Conservation (phyloP, 345 rosid genomes). For the Diplotaxis tenuifolia region DNA sequence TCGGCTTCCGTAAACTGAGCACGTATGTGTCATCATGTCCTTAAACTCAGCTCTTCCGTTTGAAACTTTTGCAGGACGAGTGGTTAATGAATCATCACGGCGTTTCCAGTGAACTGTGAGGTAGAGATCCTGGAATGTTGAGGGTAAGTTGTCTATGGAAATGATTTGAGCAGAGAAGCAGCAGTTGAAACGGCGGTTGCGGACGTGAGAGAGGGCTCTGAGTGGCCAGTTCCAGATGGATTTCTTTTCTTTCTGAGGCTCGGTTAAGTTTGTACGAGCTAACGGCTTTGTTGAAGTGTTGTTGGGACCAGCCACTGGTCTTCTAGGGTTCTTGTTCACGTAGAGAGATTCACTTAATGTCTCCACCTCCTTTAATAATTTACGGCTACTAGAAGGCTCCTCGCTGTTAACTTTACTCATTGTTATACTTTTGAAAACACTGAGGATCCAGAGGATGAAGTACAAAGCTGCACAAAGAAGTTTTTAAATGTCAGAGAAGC, state of each 20-base stretch:
- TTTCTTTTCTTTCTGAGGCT: constrained; percentile 68
- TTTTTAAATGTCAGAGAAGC: neutral
- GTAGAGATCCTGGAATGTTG: constrained; percentile 49
- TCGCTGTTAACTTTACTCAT: constrained; percentile 53
- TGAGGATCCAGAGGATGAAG: constrained; percentile 1
- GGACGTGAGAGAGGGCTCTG: constrained; percentile 66
- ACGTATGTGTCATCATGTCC: constrained; percentile 67
- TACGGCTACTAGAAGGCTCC: constrained; percentile 52
- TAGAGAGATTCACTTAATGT: constrained; percentile 76
- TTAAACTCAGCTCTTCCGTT: constrained; percentile 69
- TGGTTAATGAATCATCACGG: constrained; percentile 62
- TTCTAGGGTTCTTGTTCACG: constrained; percentile 46
- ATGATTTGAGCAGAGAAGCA: constrained; percentile 81
- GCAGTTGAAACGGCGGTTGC: constrained; percentile 66
- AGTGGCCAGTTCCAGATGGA: constrained; percentile 90
- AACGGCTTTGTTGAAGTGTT: constrained; percentile 42
- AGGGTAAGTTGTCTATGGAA: constrained; percentile 65
- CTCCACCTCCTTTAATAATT: constrained; percentile 69
- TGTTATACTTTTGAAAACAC: no score
- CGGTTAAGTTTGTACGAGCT: constrained; percentile 49
- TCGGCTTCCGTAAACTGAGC: constrained; percentile 75
- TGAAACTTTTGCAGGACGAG: constrained; percentile 61
- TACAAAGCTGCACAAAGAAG: constrained; percentile 6
- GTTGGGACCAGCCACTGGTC: constrained; percentile 37
- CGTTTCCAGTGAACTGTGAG: constrained; percentile 88